These are phyloP conservation scores for Theobroma grandiflorum DNA, from an alignment of 441 rosid genomes.

Conservation along the genomic window DNA sequence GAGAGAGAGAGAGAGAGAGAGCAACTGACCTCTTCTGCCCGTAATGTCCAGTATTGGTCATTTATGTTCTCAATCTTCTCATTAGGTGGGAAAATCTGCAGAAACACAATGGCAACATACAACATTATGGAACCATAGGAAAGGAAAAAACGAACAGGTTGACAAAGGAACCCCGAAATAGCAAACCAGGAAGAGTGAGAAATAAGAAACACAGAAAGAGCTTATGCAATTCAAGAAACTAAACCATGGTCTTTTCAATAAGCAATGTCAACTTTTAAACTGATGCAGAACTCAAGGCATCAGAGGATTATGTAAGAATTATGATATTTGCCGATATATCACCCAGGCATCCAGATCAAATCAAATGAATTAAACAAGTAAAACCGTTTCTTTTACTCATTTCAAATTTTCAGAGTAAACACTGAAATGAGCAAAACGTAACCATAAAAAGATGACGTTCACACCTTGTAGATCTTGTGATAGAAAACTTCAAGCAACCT, in stretches of 20 bases:
- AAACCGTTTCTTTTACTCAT: not conserved
- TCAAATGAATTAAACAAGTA: conserved; percentile 14
- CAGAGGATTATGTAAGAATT: not conserved
- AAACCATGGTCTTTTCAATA: conserved; percentile 8
- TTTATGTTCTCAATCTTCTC: conserved; percentile 80
- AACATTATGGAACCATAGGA: not conserved
- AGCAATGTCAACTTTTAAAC: not conserved
- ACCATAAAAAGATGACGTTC: conserved; percentile 1
- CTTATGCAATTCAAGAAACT: conserved; percentile 12
- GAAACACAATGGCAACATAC: conserved; percentile 3
- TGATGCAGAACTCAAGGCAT: not conserved
- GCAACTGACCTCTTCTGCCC: conserved; percentile 77
- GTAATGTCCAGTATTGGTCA: conserved; percentile 83
- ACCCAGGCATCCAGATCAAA: not conserved
- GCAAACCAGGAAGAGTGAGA: not conserved
- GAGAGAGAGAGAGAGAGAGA: not conserved
- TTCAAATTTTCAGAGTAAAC: not conserved
- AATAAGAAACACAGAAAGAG: not conserved
- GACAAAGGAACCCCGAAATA: not conserved
- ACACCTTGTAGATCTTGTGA: conserved; percentile 65
- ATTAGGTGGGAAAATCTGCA: conserved; percentile 71
- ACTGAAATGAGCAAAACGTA: not conserved
- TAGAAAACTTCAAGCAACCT: conserved; percentile 59
- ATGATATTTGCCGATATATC: not conserved
- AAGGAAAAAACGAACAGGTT: not conserved